Percentiles rank a stretch among this genome's conserved stretches.
Conservation (phyloP, 768 basidiomycete species). For the Thelephora aurantiotincta region DNA sequence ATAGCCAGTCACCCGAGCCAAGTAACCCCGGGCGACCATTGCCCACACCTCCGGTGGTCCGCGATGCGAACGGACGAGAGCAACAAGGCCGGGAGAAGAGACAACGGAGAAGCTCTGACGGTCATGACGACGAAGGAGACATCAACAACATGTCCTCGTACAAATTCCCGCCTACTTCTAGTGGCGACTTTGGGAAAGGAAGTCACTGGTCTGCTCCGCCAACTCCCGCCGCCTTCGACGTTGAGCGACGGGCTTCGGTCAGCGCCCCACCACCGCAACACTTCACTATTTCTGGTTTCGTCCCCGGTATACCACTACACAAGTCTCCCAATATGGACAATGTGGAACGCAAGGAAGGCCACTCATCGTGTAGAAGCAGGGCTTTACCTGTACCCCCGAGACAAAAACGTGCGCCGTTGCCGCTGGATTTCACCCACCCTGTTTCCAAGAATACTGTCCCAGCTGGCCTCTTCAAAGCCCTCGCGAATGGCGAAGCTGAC, state of each 20-base stretch:
- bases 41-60: constrained; percentile 20
- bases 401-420: constrained; percentile 60
- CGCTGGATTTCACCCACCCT: constrained; percentile 62
- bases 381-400: constrained; percentile 23
- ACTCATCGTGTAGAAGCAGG: constrained; percentile 7
- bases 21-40: constrained; percentile 24
- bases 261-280: constrained; percentile 35
- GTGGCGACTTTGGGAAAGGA: constrained; percentile 30
- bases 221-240: constrained; percentile 15
- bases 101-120: constrained; percentile 39
- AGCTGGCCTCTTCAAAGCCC: constrained; percentile 75
- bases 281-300: constrained; percentile 58
- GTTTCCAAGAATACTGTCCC: constrained; percentile 63
- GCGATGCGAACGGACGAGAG: constrained; percentile 19
- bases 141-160: constrained; percentile 46
- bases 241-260: constrained; percentile 14
- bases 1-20: constrained; percentile 11
- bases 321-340: constrained; percentile 15
- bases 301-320: constrained; percentile 10
- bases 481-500: constrained; percentile 29
- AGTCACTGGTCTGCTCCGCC: constrained; percentile 33
- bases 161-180: constrained; percentile 47
- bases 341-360: constrained; percentile 12
- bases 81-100: constrained; percentile 74
- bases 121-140: constrained; percentile 33